Conservation (phyloP, 2,329 filamentous ascomycete genomes). For the Apiospora kogelbergensis region DNA sequence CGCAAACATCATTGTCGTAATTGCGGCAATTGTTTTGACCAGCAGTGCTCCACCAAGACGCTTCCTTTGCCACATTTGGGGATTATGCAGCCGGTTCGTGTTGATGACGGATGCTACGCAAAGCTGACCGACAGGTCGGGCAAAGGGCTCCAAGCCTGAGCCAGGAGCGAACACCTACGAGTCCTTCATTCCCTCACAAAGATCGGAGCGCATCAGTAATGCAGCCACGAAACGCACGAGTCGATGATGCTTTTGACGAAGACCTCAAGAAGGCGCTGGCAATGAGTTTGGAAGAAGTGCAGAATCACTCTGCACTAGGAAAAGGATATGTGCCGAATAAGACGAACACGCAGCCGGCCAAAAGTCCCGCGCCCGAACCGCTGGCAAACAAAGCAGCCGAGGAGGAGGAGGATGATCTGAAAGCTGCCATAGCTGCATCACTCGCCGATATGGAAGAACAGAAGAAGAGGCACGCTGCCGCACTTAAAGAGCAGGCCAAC, state of each 20-base stretch:
- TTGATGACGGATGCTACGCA: conserved; percentile 93
- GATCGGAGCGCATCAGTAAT: conserved; percentile 68
- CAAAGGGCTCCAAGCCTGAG: conserved; percentile 41
- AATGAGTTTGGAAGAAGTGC: conserved; percentile 95
- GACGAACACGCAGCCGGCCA: conserved; percentile 29
- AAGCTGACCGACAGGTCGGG: conserved; percentile 79
- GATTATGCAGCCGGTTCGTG: conserved; percentile 85
- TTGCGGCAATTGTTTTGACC: conserved; percentile 96
- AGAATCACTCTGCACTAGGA: conserved; percentile 55
- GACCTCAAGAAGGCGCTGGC: conserved; percentile 90
- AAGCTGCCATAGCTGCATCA: conserved; percentile 92
- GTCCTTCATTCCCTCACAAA: conserved; percentile 52
- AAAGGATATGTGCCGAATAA: conserved; percentile 69
- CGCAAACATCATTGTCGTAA: conserved; percentile 98
- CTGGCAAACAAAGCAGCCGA: conserved; percentile 55
- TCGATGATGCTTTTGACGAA: conserved; percentile 91
- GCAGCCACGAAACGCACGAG: conserved; percentile 86
- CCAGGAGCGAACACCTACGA: conserved; percentile 47
- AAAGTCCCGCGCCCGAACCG: conserved; percentile 16
- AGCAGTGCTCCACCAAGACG: conserved; percentile 87
- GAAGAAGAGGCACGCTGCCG: conserved; percentile 84
- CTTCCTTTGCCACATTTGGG: conserved; percentile 89
- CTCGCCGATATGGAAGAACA: conserved; percentile 97
- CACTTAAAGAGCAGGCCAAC: conserved; percentile 75
- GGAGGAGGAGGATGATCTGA: conserved; percentile 89